These are phyloP conservation scores for Trypanosoma melophagium DNA, from an alignment of 208 protist genomes.

Conservation along the genomic window DNA sequence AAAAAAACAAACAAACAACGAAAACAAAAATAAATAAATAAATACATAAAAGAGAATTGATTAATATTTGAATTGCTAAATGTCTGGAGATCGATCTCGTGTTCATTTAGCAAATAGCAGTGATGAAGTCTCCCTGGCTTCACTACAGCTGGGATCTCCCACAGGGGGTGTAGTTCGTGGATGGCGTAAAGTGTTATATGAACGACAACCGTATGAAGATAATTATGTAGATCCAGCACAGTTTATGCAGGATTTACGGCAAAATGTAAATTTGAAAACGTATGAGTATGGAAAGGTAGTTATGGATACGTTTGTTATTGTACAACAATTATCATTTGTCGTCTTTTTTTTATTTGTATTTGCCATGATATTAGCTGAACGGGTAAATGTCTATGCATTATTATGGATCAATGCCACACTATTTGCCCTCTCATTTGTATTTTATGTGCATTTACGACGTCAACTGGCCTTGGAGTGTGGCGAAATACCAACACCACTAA, in stretches of 20 bases:
- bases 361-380: slow-evolving; percentile 42
- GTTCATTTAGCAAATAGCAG: neutral
- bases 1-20: too few relatives aligned
- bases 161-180: slow-evolving; percentile 9
- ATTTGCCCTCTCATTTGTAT: slow-evolving; percentile 35
- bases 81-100: neutral
- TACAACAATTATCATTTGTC: slow-evolving; percentile 86
- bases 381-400: slow-evolving; percentile 36
- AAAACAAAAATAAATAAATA: neutral
- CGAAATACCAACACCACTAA: slow-evolving; percentile 25
- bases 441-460: slow-evolving; percentile 39
- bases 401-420: slow-evolving; percentile 56
- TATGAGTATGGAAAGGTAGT: slow-evolving; percentile 81
- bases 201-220: slow-evolving; percentile 85
- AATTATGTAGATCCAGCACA: slow-evolving; percentile 86
- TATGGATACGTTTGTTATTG: slow-evolving; percentile 77
- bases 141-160: slow-evolving; percentile 11
- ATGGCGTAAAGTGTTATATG: slow-evolving; percentile 87
- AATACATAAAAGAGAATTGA: neutral
- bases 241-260: slow-evolving; percentile 77
- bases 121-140: neutral
- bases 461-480: slow-evolving; percentile 26
- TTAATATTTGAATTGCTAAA: neutral
- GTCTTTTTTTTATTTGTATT: slow-evolving; percentile 85
- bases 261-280: slow-evolving; percentile 76